Conservation (phyloP, 805 yeast species). For the Candida anglica region DNA sequence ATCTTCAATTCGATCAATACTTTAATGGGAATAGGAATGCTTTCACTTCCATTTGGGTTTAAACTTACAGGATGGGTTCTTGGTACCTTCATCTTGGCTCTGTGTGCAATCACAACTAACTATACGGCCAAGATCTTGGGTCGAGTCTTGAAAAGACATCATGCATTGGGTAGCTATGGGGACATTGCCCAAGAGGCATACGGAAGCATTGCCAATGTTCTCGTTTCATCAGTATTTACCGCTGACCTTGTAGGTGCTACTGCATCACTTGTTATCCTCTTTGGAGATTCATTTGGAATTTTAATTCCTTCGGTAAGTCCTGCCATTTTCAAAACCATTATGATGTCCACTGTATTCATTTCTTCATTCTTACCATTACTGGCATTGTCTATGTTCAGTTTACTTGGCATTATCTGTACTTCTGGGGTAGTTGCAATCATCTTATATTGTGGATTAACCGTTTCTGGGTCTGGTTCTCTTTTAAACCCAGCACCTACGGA, state of each 20-base stretch:
- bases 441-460: conserved; percentile 42
- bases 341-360: conserved; percentile 37
- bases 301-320: conserved; percentile 33
- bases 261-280: conserved; percentile 52
- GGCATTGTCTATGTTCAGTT: conserved; percentile 49
- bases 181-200: conserved; percentile 52
- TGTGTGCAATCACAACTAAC: conserved; percentile 47
- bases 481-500: conserved; percentile 42
- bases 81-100: conserved; percentile 40
- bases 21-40: conserved; percentile 69
- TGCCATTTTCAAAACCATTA: conserved; percentile 38
- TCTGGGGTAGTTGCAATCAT: conserved; percentile 45
- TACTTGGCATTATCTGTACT: conserved; percentile 56
- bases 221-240: conserved; percentile 48
- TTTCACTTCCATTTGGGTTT: conserved; percentile 70
- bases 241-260: conserved; percentile 62
- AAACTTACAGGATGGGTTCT: conserved; percentile 63
- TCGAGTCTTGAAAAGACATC: conserved; percentile 37
- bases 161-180: conserved; percentile 48
- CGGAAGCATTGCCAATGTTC: conserved; percentile 40
- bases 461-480: conserved; percentile 10
- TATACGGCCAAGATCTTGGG: conserved; percentile 55
- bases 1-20: conserved; percentile 68
- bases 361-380: conserved; percentile 54
- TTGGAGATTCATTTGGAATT: conserved; percentile 55